Evolutionary conservation across 148 eudicot genomes (phyloP).

Genomic region (Heliamphora exappendiculata): DNA sequence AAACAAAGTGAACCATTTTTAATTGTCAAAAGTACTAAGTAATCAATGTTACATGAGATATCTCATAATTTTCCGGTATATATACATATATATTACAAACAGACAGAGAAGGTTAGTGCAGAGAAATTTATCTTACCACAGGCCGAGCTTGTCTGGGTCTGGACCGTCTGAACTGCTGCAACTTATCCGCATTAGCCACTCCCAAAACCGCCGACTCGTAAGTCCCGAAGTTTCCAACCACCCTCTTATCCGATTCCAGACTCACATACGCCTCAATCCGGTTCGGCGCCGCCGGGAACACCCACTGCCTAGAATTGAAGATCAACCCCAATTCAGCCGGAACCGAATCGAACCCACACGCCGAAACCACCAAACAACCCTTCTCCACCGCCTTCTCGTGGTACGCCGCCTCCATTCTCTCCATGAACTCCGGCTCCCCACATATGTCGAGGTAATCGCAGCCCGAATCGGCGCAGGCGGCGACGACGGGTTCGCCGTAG

Average conservation of each 20-base stretch:
- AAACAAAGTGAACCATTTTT: background rate
- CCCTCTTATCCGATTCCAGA: slow-evolving; percentile 57
- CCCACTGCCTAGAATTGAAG: slow-evolving; percentile 60
- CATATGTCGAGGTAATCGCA: slow-evolving; percentile 74
- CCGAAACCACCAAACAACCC: slow-evolving; percentile 65
- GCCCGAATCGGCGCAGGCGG: slow-evolving; percentile 59
- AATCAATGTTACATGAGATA: background rate
- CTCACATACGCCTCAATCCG: slow-evolving; percentile 63
- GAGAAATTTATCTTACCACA: slow-evolving; percentile 25
- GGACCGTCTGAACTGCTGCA: slow-evolving; percentile 48
- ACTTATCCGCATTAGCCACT: slow-evolving; percentile 58
- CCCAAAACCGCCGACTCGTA: slow-evolving; percentile 82
- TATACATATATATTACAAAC: background rate
- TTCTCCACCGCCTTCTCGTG: slow-evolving; percentile 45
- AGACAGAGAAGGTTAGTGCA: background rate
- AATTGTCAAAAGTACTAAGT: background rate
- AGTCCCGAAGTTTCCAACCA: slow-evolving; percentile 75
- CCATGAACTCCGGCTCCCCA: slow-evolving; percentile 95
- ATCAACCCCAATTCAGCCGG: slow-evolving; percentile 78
- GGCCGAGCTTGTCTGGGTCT: slow-evolving; percentile 55
- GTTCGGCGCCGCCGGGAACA: slow-evolving; percentile 26
- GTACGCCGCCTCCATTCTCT: slow-evolving; percentile 46
- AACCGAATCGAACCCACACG: slow-evolving; percentile 85
- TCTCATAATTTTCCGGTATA: background rate
- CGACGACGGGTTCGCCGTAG: slow-evolving; percentile 53